Base-by-base conservation (phyloP, 2,329 filamentous ascomycete genomes). In the Exophiala spinifera region DNA sequence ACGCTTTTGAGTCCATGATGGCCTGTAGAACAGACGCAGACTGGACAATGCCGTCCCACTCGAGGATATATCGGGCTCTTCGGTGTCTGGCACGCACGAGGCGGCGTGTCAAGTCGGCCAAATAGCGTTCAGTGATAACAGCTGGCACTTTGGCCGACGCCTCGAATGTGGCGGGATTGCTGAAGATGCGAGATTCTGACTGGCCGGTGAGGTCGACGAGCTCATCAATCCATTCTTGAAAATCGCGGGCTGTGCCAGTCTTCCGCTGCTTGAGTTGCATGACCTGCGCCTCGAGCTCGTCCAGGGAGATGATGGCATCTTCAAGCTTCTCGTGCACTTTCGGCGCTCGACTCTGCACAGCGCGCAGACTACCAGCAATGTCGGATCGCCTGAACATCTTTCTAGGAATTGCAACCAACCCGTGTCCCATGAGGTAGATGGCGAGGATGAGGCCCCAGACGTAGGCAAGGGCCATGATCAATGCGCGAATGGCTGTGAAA, bases 371-470 rank as follows among this genome's bases (percentile, higher is more conserved):
- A 46, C 83, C 83, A 61, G 85, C 88, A 43, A 91, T 83, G 66
- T 85, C 90, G 28, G 91, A 87, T 66, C 89, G 87, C 55, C 87
- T 84, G 65, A 94, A 87, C 14, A 99, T 76, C 34, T 82, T 83
- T 61, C 92, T 81, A 1, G 94, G 94, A 53, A 99, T 88, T 1
- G 91, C 88, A 28, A 99, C 94, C 21, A 99, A 78, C 6, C 94
- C 94, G 70, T 99, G 94, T 5, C 94, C 94, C 92, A 99, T 97
- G 37, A 99, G 79, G 67, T 96, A 97, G 59, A 99, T 96, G 43
- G 91, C 94, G 49, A 97, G 79, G 3, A 92, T 79, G 64, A 99
- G 75, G 64, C 91, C 91, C 88, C 91, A 97, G 56, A 90, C 89
- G 71, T 99, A 99, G 34, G 92, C 89, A 56, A 97, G 76, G 13